Evolutionary conservation across 2,329 filamentous ascomycete species (phyloP), one percentile per base, ranked within the genome.

Genomic region (Botryotinia narcissicola): DNA sequence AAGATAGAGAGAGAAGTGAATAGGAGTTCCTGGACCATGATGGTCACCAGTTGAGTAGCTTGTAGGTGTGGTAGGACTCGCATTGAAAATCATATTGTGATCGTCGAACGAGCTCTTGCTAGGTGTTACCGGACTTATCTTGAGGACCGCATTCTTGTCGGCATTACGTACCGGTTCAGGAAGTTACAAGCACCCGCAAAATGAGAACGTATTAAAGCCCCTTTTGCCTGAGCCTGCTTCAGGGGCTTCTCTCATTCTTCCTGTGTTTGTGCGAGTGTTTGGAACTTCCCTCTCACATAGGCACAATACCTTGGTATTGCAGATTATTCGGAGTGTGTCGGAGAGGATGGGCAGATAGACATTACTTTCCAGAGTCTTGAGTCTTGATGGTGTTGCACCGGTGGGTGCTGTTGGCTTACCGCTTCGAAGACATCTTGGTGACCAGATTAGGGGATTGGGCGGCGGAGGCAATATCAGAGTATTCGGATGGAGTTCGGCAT

Each of bases 381-480:
- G 80, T 97, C 93, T 74, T 91, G 89, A 54, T 95, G 85, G 67
- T 89, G 87, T 75, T 97, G 88, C 82, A 96, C 88, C 1, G 95
- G 95, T 12, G 95, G 98, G 74, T 93, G 91, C 72, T 91, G 87
- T 75, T 89, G 85, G 54, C 92, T 88, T 69, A 88, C 86, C n/a
- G 86, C 83, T 29, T 97, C 94, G 79, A 97, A 97, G 76, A 85
- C 89, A 79, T 98, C 94, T 74, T 92, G 87, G 77, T 92, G 92
- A 42, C 88, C 73, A 97, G 84, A 80, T 93, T 94, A 5, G 95
- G 95, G 32, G 95, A 98, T 37, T 91, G 92, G 35, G 93, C 90
- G n/a, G 91, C 93, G 29, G 94, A 97, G 6, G 91, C 97, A 10
- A 97, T 91, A 77, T 98, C 95, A 4, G 94, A 97, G 79, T 92